Base-by-base conservation (phyloP, 179 eudicot species). In the Silene vulgaris region DNA sequence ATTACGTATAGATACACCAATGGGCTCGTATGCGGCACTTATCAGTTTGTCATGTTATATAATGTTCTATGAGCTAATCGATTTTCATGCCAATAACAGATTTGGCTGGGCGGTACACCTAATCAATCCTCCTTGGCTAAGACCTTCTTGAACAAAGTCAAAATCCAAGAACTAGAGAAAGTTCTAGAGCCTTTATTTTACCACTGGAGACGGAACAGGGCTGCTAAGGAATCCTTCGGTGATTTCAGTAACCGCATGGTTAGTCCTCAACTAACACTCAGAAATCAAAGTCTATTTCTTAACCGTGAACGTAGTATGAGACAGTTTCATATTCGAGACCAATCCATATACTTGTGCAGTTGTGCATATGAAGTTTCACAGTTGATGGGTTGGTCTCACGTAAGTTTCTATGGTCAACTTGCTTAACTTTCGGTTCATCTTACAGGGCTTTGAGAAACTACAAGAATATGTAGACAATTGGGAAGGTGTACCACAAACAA, bases 71-170 rank as follows among this genome's bases (percentile, higher is more conserved):
- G 19, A 57, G 14, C 50, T 59, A 59, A 66, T 72, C 35, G 68
- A 21, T 43, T 65, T 71, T 71, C 21, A 74, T 20, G 11, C 30
- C 19, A 45, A 12, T 19, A 64, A 65, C 82, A 96, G 99, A 81
- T 96, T 73, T 96, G 99, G 99, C 97, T 96, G 19, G 98, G 98
- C 12, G 99, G 99, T 64, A 96, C 96, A 9, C 97, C 97, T 17
- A 93, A 93, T 81, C 99, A 96, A 75, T 84, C 85, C 11, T 66
- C 92, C 8, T 65, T 96, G 74, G 99, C 99, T 17, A 77, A 28
- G 78, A 71, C 80, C 52, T 96, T 93, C 84, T 85, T 87, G 87
- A 87, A 93, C 76, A 96, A 91, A 88, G 94, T 96, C 75, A 96
- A 96, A 85, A 75, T 96, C 72, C 98, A 96, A 40, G 92, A 91